Conservation (phyloP, 2,329 filamentous ascomycete genomes). For the Aspergillus puulaauensis region DNA sequence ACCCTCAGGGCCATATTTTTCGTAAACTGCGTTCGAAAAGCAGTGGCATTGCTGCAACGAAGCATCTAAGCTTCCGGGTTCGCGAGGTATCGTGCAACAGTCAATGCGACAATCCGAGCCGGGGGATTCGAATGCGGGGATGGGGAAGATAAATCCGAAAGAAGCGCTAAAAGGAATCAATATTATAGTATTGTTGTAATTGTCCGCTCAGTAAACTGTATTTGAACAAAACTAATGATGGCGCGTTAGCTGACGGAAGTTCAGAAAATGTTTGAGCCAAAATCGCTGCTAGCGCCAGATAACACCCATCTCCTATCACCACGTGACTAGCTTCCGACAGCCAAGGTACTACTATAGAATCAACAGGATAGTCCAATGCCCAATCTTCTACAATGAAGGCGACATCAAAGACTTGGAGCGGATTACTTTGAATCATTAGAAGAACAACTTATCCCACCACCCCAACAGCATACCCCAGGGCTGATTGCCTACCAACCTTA, state of each 20-base stretch:
- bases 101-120: neutral
- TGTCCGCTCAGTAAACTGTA: neutral
- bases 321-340: neutral
- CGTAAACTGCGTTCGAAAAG: slow-evolving; percentile 16
- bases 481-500: no score
- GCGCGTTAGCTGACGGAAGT: neutral
- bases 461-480: no score
- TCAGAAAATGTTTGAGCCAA: neutral
- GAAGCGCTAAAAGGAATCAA: neutral
- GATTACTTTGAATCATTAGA: no score
- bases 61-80: slow-evolving; percentile 16
- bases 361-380: no score
- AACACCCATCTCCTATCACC: neutral
- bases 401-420: no score
- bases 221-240: neutral
- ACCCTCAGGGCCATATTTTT: slow-evolving; percentile 13
- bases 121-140: neutral
- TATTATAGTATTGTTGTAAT: neutral
- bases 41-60: slow-evolving; percentile 20
- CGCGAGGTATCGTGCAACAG: neutral
- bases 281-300: slow-evolving; percentile 2
- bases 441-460: no score
- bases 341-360: neutral
- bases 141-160: neutral
- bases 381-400: no score